phyloP scores from a whole-genome alignment of 805 yeast species.

The Saccharomycopsis javanensis region DNA sequence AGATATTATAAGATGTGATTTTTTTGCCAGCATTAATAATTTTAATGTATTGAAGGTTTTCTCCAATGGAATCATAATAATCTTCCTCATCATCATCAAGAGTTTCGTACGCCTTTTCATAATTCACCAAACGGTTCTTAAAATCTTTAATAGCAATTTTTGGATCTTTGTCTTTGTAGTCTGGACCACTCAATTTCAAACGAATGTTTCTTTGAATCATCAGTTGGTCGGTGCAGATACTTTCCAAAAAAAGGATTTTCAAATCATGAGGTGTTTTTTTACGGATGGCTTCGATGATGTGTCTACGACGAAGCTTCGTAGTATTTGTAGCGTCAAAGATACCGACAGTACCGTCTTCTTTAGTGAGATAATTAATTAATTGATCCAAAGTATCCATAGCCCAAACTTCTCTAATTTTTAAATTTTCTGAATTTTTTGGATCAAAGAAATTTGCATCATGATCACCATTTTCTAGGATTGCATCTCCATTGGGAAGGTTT shows the following conservation, averaged over 20 bases:
- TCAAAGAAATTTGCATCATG: slow-evolving; percentile 35
- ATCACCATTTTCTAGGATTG: slow-evolving; percentile 15
- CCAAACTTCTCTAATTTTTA: slow-evolving; percentile 34
- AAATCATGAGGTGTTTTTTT: slow-evolving; percentile 25
- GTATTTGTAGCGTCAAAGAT: slow-evolving; percentile 47
- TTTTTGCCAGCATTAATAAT: slow-evolving; percentile 63
- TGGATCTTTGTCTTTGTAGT: slow-evolving; percentile 73
- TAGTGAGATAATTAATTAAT: slow-evolving; percentile 26
- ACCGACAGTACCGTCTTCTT: slow-evolving; percentile 34
- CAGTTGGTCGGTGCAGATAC: slow-evolving; percentile 25
- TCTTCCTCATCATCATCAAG: slow-evolving; percentile 37
- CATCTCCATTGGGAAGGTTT: slow-evolving; percentile 17
- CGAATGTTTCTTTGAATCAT: slow-evolving; percentile 26
- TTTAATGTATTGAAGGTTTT: slow-evolving; percentile 48
- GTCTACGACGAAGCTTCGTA: slow-evolving; percentile 33
- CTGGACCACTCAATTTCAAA: slow-evolving; percentile 28
- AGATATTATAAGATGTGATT: slow-evolving; percentile 47
- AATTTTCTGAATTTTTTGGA: slow-evolving; percentile 28
- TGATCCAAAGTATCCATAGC: slow-evolving; percentile 38
- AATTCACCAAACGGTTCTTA: slow-evolving; percentile 40
- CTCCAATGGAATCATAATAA: slow-evolving; percentile 29
- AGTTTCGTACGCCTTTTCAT: slow-evolving; percentile 44
- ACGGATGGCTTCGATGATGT: slow-evolving; percentile 32
- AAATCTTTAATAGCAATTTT: slow-evolving; percentile 25
- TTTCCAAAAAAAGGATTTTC: slow-evolving; percentile 34